phyloP scores from a whole-genome alignment of 257 asterid species.

The Plantago elongata region DNA sequence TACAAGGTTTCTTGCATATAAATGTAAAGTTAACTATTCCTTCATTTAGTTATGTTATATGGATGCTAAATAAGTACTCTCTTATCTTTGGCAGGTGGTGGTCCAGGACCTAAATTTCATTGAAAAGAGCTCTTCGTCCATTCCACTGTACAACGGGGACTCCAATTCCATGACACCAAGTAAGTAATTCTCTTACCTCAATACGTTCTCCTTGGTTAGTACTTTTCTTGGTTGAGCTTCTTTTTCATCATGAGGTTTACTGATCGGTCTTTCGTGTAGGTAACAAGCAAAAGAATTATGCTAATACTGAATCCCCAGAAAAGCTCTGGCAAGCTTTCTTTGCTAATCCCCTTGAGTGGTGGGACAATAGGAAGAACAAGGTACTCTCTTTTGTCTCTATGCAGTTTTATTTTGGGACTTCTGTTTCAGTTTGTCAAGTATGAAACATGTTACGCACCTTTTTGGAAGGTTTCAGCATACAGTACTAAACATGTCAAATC shows the following conservation, averaged over 20 bases:
- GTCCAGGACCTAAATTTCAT: conserved; percentile 83
- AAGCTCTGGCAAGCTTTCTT: conserved; percentile 98
- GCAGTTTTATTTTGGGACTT: neutral
- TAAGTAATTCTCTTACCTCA: conserved; percentile 8
- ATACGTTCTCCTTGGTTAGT: neutral
- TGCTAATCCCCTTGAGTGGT: conserved; percentile 91
- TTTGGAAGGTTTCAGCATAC: no score
- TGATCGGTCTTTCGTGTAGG: conserved; percentile 38
- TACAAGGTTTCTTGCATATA: conserved; percentile 53
- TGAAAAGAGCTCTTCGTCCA: conserved; percentile 47
- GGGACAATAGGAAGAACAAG: conserved; percentile 98
- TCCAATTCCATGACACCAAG: conserved; percentile 40
- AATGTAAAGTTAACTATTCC: conserved; percentile 2
- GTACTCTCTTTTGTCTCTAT: conserved; percentile 29
- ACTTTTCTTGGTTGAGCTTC: conserved; percentile 9
- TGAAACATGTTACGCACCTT: no score
- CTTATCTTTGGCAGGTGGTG: conserved; percentile 52
- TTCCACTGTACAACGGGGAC: conserved; percentile 55
- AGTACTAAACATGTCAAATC: no score
- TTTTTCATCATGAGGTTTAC: conserved; percentile 4
- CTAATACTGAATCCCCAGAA: conserved; percentile 64
- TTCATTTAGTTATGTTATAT: neutral
- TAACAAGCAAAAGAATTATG: conserved; percentile 37
- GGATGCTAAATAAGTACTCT: conserved; percentile 11
- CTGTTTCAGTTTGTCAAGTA: neutral